Percentiles rank a stretch among this genome's conserved stretches.
Evolutionary conservation across 2,329 filamentous ascomycete genomes (phyloP).

Genomic region (Penicillium olsonii): DNA sequence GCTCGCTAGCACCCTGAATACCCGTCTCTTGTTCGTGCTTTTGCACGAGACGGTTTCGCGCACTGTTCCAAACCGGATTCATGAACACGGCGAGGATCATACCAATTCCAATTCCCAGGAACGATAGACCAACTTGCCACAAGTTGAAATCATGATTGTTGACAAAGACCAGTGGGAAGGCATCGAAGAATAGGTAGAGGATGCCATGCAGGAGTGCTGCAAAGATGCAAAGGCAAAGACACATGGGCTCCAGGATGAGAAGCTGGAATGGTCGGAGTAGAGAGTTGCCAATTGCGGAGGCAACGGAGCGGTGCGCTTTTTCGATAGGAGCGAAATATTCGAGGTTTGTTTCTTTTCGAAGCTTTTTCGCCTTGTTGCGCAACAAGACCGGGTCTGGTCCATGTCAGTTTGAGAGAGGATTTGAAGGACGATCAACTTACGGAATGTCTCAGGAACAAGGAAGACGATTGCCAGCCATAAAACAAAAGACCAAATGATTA

Average conservation of each 20-base stretch:
- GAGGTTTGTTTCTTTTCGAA: no score
- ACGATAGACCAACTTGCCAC: slow-evolving; percentile 74
- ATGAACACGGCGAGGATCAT: slow-evolving; percentile 44
- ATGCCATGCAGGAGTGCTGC: slow-evolving; percentile 80
- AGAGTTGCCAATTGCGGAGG: no score
- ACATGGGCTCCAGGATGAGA: slow-evolving; percentile 79
- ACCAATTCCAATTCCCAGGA: slow-evolving; percentile 56
- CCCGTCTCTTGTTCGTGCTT: no score
- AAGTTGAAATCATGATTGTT: slow-evolving; percentile 73
- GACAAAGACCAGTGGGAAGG: slow-evolving; percentile 76
- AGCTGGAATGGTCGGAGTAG: slow-evolving; percentile 68
- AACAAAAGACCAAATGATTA: slow-evolving; percentile 74
- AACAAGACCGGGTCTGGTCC: no score
- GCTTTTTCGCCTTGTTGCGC: no score
- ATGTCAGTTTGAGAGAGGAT: no score
- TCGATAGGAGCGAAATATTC: no score
- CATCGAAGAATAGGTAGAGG: slow-evolving; percentile 85
- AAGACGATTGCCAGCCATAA: slow-evolving; percentile 44
- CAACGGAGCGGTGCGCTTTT: no score
- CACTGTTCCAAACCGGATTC: slow-evolving; percentile 47
- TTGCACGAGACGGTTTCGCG: no score
- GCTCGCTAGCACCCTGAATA: no score
- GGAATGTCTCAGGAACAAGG: slow-evolving; percentile 85
- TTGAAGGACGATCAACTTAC: no score
- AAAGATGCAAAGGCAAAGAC: slow-evolving; percentile 74